phyloP scores from a whole-genome alignment of 768 basidiomycete species.

The Artomyces pyxidatus region DNA sequence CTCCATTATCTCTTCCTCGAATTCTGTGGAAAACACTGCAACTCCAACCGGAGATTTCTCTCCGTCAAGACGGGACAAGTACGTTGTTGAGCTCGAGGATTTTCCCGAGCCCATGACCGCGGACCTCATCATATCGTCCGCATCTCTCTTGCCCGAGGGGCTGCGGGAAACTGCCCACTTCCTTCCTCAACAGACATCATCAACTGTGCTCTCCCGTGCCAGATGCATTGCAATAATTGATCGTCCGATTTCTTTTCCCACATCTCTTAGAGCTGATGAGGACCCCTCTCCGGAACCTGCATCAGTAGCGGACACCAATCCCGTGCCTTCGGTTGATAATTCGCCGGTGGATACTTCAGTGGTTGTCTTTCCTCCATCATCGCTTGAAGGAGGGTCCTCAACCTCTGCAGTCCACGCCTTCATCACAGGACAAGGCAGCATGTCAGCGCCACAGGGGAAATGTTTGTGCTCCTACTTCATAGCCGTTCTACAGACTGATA shows the following conservation, averaged over 20 bases:
- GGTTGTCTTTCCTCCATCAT: constrained; percentile 67
- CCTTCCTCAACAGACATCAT: background rate
- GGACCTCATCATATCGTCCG: constrained; percentile 46
- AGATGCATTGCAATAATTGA: constrained; percentile 47
- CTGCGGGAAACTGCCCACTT: background rate
- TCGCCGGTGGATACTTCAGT: constrained; percentile 50
- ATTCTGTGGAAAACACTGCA: constrained; percentile 15
- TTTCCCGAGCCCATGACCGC: constrained; percentile 52
- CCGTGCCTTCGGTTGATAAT: background rate
- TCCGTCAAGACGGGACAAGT: constrained; percentile 16
- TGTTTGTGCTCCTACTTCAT: no score
- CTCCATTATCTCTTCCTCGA: constrained; percentile 13
- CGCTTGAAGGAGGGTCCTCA: constrained; percentile 39
- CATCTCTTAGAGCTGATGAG: constrained; percentile 24
- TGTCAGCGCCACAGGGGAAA: constrained; percentile 68
- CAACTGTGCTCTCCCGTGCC: constrained; percentile 25
- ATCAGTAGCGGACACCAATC: background rate
- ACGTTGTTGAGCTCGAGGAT: constrained; percentile 46
- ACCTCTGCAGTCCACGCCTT: constrained; percentile 46
- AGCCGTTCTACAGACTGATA: no score
- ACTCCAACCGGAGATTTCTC: constrained; percentile 2
- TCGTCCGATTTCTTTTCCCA: constrained; percentile 26
- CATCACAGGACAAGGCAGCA: constrained; percentile 62
- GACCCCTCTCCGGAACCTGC: constrained; percentile 9
- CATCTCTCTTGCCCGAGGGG: constrained; percentile 20